phyloP scores from a whole-genome alignment of 2,329 filamentous ascomycete species.

The Pestalotiopsis sp. region DNA sequence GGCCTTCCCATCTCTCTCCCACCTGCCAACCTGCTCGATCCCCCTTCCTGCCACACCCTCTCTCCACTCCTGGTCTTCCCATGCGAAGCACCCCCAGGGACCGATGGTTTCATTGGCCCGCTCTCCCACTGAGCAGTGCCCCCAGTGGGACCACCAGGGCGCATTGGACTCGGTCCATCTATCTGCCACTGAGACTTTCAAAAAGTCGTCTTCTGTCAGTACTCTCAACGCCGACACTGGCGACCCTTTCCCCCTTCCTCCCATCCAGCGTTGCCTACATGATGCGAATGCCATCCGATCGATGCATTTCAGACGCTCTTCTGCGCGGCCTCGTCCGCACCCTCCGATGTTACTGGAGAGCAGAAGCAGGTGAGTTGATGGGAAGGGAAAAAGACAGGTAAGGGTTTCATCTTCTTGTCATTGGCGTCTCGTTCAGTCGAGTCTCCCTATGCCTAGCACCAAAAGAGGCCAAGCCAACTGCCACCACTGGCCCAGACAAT shows the following conservation, averaged over 20 bases:
- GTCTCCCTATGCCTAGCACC: conserved; percentile 2
- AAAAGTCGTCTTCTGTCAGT: neutral
- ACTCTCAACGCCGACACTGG: neutral
- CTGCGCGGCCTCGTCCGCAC: neutral
- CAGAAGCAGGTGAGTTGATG: neutral
- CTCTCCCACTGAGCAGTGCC: neutral
- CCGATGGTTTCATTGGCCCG: neutral
- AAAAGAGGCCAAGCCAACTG: conserved; percentile 2
- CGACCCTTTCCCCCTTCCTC: neutral
- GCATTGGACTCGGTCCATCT: neutral
- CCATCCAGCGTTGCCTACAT: neutral
- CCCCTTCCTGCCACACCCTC: neutral
- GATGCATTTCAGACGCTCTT: neutral
- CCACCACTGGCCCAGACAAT: neutral
- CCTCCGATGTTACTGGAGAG: neutral
- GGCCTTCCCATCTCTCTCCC: neutral
- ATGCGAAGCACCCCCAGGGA: neutral
- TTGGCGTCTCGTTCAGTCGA: conserved; percentile 1
- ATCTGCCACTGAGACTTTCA: conserved; percentile 1
- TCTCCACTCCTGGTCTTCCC: neutral
- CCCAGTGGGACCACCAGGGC: neutral
- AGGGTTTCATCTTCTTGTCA: conserved; percentile 3
- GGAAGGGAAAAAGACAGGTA: neutral
- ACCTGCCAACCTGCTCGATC: neutral
- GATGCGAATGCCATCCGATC: neutral